phyloP scores from a whole-genome alignment of 2,329 filamentous ascomycete species.

The Monilinia polystroma region DNA sequence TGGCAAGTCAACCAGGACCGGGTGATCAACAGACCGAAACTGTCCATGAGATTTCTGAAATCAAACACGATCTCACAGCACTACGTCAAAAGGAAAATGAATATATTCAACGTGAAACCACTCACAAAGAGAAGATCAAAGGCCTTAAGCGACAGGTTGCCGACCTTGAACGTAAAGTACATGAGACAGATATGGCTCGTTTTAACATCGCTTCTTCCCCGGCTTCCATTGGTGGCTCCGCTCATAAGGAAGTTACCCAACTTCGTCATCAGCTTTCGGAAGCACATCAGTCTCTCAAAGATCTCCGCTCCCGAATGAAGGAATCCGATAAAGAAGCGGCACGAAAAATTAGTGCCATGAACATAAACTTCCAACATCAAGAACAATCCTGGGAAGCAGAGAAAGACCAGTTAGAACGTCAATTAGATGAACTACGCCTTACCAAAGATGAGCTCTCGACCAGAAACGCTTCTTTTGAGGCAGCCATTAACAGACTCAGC shows the following conservation, averaged over 20 bases:
- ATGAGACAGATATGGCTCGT: conserved; percentile 60
- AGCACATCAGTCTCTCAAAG: conserved; percentile 58
- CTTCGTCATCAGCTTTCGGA: conserved; percentile 61
- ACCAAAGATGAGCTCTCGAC: conserved; percentile 45
- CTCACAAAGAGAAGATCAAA: conserved; percentile 62
- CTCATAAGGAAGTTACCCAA: conserved; percentile 56
- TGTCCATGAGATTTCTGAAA: conserved; percentile 55
- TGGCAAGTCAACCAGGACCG: conserved; percentile 44
- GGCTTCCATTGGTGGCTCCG: conserved; percentile 52
- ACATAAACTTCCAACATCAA: conserved; percentile 53
- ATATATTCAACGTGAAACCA: conserved; percentile 62
- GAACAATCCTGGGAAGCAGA: conserved; percentile 42
- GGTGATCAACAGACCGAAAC: conserved; percentile 45
- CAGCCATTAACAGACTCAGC: conserved; percentile 50
- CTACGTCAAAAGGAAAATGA: conserved; percentile 65
- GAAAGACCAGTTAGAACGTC: conserved; percentile 41
- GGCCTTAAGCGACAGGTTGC: conserved; percentile 63
- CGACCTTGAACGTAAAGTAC: conserved; percentile 65
- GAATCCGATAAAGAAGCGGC: conserved; percentile 46
- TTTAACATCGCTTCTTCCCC: conserved; percentile 48
- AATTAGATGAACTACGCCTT: conserved; percentile 48
- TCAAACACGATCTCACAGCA: conserved; percentile 62
- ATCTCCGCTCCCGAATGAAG: conserved; percentile 51
- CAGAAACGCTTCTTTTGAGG: conserved; percentile 45
- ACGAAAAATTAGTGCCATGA: conserved; percentile 45